Conservation (phyloP, 441 rosid species). For the Croton setiger region DNA sequence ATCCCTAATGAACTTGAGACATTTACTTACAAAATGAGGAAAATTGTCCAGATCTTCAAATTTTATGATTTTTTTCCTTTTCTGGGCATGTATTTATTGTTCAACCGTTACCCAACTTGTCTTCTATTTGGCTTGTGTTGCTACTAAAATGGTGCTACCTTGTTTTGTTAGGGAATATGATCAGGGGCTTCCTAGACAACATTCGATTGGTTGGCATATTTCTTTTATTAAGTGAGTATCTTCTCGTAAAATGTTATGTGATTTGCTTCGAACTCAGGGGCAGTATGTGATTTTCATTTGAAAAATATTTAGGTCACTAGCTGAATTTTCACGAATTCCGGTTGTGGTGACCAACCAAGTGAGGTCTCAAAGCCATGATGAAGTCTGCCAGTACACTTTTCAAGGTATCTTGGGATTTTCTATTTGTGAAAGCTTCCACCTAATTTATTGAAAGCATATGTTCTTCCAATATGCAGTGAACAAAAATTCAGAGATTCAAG, state of each 20-base stretch:
- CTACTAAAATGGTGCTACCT: slow-evolving; percentile 7
- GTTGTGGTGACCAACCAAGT: slow-evolving; percentile 91
- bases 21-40: not conserved
- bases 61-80: not conserved
- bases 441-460: slow-evolving; percentile 11
- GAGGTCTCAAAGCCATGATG: slow-evolving; percentile 61
- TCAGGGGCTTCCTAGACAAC: slow-evolving; percentile 44
- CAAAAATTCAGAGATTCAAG: slow-evolving; percentile 27
- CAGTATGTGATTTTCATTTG: slow-evolving; percentile 8
- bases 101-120: not conserved
- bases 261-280: slow-evolving; percentile 18
- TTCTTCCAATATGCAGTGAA: slow-evolving; percentile 36
- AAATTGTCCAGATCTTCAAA: not conserved
- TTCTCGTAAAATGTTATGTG: slow-evolving; percentile 7
- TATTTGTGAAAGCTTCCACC: slow-evolving; percentile 16
- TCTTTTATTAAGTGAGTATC: slow-evolving; percentile 68
- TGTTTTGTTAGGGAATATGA: slow-evolving; percentile 49
- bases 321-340: slow-evolving; percentile 81
- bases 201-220: slow-evolving; percentile 77
- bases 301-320: slow-evolving; percentile 58
- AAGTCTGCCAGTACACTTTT: slow-evolving; percentile 50
- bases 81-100: not conserved
- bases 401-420: slow-evolving; percentile 48
- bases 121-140: slow-evolving; percentile 4
- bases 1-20: not conserved